Evolutionary conservation across 257 asterid genomes (phyloP).

Genomic region (Handroanthus guayacan): DNA sequence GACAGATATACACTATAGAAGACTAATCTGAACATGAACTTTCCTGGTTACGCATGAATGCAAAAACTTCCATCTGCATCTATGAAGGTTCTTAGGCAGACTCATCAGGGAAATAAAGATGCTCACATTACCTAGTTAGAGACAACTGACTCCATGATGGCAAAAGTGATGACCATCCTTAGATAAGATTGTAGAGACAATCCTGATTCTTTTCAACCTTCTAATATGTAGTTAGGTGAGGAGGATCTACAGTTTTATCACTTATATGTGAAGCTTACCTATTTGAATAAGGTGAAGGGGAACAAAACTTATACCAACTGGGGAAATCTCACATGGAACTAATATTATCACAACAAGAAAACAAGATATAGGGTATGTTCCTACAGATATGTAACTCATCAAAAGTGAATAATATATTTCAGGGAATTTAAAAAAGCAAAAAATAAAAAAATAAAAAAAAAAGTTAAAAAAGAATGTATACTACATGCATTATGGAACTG

Average conservation of each 20-base stretch:
- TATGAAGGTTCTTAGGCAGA: slow-evolving; percentile 27
- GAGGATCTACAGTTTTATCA: slow-evolving; percentile 15
- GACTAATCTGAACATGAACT: slow-evolving; percentile 13
- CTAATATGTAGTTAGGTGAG: slow-evolving; percentile 7
- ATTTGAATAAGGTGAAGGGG: slow-evolving; percentile 18
- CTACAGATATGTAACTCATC: slow-evolving; percentile 20
- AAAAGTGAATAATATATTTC: slow-evolving; percentile 4
- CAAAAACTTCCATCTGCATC: slow-evolving; percentile 23
- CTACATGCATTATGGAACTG: slow-evolving; percentile 32
- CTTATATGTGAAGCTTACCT: slow-evolving; percentile 23
- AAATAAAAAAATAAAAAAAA: slow-evolving; percentile 12
- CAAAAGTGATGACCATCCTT: slow-evolving; percentile 10
- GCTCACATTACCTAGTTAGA: slow-evolving; percentile 21
- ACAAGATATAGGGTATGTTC: slow-evolving; percentile 19
- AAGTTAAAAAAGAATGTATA: slow-evolving; percentile 1
- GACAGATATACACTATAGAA: slow-evolving; percentile 23
- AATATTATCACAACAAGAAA: slow-evolving; percentile 13
- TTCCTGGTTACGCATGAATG: slow-evolving; percentile 34
- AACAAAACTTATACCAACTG: background rate
- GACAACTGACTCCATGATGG: slow-evolving; percentile 24
- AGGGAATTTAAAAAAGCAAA: too few relatives aligned
- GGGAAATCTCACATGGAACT: slow-evolving; percentile 21
- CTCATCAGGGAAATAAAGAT: slow-evolving; percentile 17
- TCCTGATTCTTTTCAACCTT: slow-evolving; percentile 7
- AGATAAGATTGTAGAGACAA: slow-evolving; percentile 3